These are phyloP conservation scores for Cyclotella baltica DNA, from an alignment of 108 stramenopile species.

Conservation along the genomic window DNA sequence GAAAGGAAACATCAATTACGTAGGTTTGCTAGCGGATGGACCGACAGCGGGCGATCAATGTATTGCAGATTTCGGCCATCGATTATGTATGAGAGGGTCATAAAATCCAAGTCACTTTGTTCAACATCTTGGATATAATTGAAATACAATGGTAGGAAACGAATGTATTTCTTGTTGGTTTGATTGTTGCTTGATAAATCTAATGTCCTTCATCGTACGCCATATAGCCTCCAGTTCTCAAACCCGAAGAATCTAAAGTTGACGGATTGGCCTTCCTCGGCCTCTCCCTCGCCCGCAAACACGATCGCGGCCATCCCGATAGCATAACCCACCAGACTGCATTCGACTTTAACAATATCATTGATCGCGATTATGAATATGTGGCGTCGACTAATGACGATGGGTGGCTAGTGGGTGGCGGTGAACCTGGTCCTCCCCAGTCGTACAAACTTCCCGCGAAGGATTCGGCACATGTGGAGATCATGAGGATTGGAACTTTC, in stretches of 20 bases:
- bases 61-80: no score
- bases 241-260: constrained; percentile 76
- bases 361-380: constrained; percentile 77
- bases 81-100: no score
- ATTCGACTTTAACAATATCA: constrained; percentile 81
- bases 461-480: constrained; percentile 89
- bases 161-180: not conserved
- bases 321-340: constrained; percentile 81
- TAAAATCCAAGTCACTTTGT: no score
- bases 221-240: constrained; percentile 80
- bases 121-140: no score
- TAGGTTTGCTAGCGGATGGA: no score
- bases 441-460: constrained; percentile 83
- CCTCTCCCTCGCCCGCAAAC: constrained; percentile 72
- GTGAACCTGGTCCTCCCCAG: constrained; percentile 83
- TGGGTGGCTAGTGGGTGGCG: constrained; percentile 92
- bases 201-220: not conserved
- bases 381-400: constrained; percentile 84
- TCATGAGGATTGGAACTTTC: constrained; percentile 89
- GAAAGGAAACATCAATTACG: no score
- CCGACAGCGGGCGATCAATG: no score
- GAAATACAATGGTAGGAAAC: no score
- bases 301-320: constrained; percentile 71
- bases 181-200: not conserved
- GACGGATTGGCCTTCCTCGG: constrained; percentile 91